These are phyloP conservation scores for Neoboletus subvelutipes DNA, from an alignment of 768 basidiomycete genomes.

Conservation along the genomic window DNA sequence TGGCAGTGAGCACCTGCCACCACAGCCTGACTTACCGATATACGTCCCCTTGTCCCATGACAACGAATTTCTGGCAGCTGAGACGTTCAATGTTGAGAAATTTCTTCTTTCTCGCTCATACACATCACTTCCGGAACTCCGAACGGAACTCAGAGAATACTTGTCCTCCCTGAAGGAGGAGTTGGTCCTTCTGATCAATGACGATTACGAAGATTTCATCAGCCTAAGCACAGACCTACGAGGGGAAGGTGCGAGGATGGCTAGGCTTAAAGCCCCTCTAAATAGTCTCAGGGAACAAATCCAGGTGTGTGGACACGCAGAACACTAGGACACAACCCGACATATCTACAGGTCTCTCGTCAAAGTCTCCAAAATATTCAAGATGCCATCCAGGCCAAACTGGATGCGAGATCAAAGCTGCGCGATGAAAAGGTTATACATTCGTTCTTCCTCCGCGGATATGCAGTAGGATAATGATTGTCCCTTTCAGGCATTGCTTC, in stretches of 20 bases:
- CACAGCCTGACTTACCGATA: slow-evolving; percentile 53
- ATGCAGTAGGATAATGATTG: background rate
- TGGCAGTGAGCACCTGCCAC: slow-evolving; percentile 7
- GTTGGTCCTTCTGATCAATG: slow-evolving; percentile 92
- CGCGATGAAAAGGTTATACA: slow-evolving; percentile 75
- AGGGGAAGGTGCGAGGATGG: slow-evolving; percentile 76
- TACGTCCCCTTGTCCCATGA: slow-evolving; percentile 76
- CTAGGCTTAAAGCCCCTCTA: slow-evolving; percentile 68
- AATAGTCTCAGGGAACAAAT: slow-evolving; percentile 61
- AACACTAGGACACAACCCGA: background rate
- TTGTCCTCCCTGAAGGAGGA: slow-evolving; percentile 84
- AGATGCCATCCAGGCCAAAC: slow-evolving; percentile 71
- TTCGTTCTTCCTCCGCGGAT: background rate
- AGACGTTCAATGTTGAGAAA: slow-evolving; percentile 75
- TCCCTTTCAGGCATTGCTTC: slow-evolving; percentile 65
- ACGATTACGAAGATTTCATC: slow-evolving; percentile 98
- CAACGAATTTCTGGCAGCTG: slow-evolving; percentile 68
- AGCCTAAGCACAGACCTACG: slow-evolving; percentile 90
- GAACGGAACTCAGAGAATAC: slow-evolving; percentile 85
- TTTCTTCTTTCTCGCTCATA: slow-evolving; percentile 87
- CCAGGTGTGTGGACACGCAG: slow-evolving; percentile 43
- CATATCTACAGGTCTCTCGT: slow-evolving; percentile 49
- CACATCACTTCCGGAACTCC: slow-evolving; percentile 83
- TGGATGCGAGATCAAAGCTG: slow-evolving; percentile 69
- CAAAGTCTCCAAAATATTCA: slow-evolving; percentile 64